Conservation (phyloP, 2,329 filamentous ascomycete genomes). For the Penicillium paneum region DNA sequence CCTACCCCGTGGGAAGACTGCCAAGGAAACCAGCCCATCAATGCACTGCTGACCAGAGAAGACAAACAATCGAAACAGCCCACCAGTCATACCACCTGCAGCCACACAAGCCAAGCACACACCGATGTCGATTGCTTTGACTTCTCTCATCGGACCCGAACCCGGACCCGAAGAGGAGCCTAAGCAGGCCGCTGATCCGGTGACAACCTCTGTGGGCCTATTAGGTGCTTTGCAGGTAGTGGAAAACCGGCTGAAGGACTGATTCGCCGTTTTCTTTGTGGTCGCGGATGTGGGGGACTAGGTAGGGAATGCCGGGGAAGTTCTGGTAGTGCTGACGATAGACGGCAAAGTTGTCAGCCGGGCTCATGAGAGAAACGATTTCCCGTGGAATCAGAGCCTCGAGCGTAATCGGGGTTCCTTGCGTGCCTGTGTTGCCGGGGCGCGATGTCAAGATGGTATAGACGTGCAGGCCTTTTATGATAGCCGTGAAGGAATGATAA, state of each 20-base stretch:
- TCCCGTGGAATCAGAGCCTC: constrained; percentile 26
- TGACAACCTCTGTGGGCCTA: background rate
- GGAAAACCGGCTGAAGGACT: constrained; percentile 29
- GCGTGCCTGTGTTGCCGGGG: constrained; percentile 11
- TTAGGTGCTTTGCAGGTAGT: constrained; percentile 18
- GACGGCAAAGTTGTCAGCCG: constrained; percentile 33
- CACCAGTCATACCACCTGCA: constrained; percentile 8
- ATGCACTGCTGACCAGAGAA: background rate
- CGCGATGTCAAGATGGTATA: constrained; percentile 29
- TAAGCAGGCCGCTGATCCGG: constrained; percentile 1
- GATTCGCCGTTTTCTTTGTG: constrained; percentile 28
- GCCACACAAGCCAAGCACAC: constrained; percentile 14
- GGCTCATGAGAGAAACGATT: constrained; percentile 27
- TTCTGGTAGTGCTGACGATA: constrained; percentile 36
- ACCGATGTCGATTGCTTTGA: background rate
- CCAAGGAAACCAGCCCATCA: constrained; percentile 3
- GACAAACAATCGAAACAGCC: constrained; percentile 5
- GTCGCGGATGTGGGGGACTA: constrained; percentile 38
- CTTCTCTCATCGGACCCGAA: constrained; percentile 2
- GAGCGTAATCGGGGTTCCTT: constrained; percentile 19
- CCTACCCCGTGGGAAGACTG: background rate
- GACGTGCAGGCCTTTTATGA: constrained; percentile 37
- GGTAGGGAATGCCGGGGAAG: constrained; percentile 39
- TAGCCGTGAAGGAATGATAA: constrained; percentile 39
- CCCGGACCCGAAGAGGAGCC: background rate